phyloP scores from a whole-genome alignment of 1,139 yeast species.

The Hansenula sp. region DNA sequence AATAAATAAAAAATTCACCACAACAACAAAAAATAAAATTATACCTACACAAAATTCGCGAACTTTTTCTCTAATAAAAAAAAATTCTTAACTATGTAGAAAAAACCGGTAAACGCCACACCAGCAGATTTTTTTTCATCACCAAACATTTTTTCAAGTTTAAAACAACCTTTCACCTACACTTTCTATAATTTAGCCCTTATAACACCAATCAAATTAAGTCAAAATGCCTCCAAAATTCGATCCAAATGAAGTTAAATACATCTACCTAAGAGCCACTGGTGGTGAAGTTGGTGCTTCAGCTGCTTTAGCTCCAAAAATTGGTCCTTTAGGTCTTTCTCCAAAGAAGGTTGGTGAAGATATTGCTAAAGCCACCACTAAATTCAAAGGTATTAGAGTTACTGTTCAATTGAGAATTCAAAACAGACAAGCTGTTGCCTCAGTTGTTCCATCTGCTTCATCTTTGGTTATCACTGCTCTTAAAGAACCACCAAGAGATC shows the following conservation, averaged over 20 bases:
- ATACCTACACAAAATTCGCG: not conserved
- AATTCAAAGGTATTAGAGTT: constrained; percentile 98
- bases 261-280: constrained; percentile 98
- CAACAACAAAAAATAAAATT: not conserved
- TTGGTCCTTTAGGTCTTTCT: constrained; percentile 99
- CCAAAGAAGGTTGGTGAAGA: constrained; percentile 99
- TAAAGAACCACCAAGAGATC: constrained; percentile 99
- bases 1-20: too few species aligned
- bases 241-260: constrained; percentile 98
- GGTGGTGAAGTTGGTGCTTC: constrained; percentile 99
- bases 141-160: not conserved
- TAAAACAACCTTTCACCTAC: constrained; percentile 1
- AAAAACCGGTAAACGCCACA: not conserved
- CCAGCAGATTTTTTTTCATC: not conserved
- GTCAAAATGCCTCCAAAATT: constrained; percentile 86
- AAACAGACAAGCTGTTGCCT: constrained; percentile 99
- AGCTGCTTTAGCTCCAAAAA: constrained; percentile 99
- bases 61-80: too few species aligned
- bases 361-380: constrained; percentile 99
- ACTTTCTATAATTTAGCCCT: too few species aligned
- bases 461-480: constrained; percentile 98
- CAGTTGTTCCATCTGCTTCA: constrained; percentile 99
- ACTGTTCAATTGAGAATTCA: constrained; percentile 98
- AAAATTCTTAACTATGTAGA: not conserved
- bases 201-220: constrained; percentile 11